Percentiles rank a stretch among this genome's conserved stretches.
These are phyloP conservation scores for Trichoderma aggressivum DNA, from an alignment of 2,329 filamentous ascomycete genomes.

Conservation along the genomic window DNA sequence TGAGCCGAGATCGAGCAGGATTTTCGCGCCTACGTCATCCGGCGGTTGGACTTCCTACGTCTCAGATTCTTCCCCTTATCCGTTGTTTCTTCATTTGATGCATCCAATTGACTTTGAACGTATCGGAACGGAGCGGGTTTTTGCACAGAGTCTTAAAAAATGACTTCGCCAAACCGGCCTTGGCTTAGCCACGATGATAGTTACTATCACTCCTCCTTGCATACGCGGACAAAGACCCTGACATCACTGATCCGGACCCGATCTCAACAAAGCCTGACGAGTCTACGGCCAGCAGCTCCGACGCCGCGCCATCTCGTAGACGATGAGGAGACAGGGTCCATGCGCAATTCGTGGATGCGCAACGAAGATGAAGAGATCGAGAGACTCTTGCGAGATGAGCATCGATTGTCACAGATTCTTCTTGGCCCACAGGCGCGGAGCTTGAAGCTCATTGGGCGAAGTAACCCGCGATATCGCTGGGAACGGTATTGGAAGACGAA, in stretches of 20 bases:
- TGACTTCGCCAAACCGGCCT: slow-evolving; percentile 32
- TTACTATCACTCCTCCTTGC: slow-evolving; percentile 30
- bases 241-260: slow-evolving; percentile 40
- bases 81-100: not conserved
- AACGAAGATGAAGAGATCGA: slow-evolving; percentile 44
- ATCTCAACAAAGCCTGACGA: slow-evolving; percentile 34
- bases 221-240: slow-evolving; percentile 37
- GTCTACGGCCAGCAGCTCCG: slow-evolving; percentile 25
- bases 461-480: slow-evolving; percentile 82
- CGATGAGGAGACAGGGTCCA: slow-evolving; percentile 32
- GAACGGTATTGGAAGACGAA: slow-evolving; percentile 82
- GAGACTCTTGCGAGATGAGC: slow-evolving; percentile 51
- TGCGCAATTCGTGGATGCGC: slow-evolving; percentile 23
- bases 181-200: slow-evolving; percentile 17
- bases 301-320: slow-evolving; percentile 25
- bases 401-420: slow-evolving; percentile 56
- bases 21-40: slow-evolving; percentile 13
- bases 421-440: slow-evolving; percentile 72
- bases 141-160: slow-evolving; percentile 16
- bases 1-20: not conserved
- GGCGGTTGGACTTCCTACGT: not conserved
- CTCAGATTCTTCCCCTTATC: not conserved
- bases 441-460: slow-evolving; percentile 83
- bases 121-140: not conserved
- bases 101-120: not conserved